These are phyloP conservation scores for Zygosaccharomyces pseudobailii DNA, from an alignment of 1,139 yeast species.

Conservation along the genomic window DNA sequence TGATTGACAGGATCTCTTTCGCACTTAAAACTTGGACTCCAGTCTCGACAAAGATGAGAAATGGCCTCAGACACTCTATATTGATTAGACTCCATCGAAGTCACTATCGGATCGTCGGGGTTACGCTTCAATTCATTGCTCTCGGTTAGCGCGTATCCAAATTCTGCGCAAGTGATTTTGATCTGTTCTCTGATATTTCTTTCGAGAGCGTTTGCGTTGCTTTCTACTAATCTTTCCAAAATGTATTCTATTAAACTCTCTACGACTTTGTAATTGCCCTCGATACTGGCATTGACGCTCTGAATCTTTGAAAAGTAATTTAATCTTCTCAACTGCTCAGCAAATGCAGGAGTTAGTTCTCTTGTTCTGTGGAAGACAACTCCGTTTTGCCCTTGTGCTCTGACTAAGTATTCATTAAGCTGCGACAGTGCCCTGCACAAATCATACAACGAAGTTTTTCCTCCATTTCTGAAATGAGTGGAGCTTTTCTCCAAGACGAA, in stretches of 20 bases:
- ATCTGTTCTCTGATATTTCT: conserved; percentile 36
- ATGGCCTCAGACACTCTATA: conserved; percentile 61
- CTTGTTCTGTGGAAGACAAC: conserved; percentile 19
- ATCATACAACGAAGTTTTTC: conserved; percentile 14
- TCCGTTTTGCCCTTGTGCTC: conserved; percentile 23
- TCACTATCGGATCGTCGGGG: conserved; percentile 7
- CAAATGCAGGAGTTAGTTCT: conserved; percentile 11
- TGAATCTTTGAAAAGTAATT: conserved; percentile 55
- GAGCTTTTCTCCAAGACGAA: conserved; percentile 8
- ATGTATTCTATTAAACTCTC: conserved; percentile 43
- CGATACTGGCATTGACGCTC: conserved; percentile 42
- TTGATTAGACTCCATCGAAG: conserved; percentile 26
- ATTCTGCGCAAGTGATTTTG: conserved; percentile 18
- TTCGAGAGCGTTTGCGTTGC: conserved; percentile 10
- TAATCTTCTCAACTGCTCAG: conserved; percentile 36
- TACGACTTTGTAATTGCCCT: conserved; percentile 44
- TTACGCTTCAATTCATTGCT: conserved; percentile 8
- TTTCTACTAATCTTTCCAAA: conserved; percentile 38
- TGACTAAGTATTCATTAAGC: conserved; percentile 19
- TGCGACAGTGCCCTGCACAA: conserved; percentile 16
- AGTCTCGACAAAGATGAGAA: conserved; percentile 72
- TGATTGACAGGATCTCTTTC: conserved; percentile 52
- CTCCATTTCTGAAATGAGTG: conserved; percentile 3
- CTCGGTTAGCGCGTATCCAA: conserved; percentile 16
- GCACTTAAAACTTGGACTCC: conserved; percentile 44